phyloP scores from a whole-genome alignment of 257 asterid species.

The Galeopsis tetrahit region DNA sequence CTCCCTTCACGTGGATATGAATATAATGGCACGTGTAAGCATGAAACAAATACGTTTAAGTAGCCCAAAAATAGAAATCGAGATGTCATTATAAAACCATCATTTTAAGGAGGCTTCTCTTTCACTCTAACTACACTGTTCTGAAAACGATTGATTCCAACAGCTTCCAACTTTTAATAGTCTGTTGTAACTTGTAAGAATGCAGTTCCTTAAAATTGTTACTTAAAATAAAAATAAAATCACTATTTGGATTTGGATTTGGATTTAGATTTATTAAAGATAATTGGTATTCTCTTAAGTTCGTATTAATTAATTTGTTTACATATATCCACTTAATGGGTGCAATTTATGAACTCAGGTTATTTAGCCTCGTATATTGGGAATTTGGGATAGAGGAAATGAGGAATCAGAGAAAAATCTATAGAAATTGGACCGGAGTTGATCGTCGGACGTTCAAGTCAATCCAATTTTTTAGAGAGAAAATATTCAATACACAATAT shows the following conservation, averaged over 20 bases:
- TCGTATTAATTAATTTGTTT: not conserved
- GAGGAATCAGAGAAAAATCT: too few species aligned
- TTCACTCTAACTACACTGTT: conserved; percentile 32
- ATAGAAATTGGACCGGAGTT: too few species aligned
- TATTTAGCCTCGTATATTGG: not conserved
- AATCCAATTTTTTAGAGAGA: too few species aligned
- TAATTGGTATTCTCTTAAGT: not conserved
- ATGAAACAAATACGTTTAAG: conserved; percentile 29
- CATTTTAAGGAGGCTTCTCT: conserved; percentile 39
- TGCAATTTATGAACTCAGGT: not conserved
- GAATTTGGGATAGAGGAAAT: not conserved
- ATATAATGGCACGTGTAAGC: conserved; percentile 34
- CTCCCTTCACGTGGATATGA: conserved; percentile 25
- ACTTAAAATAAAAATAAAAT: too few species aligned
- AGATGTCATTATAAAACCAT: conserved; percentile 22
- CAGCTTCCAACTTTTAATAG: conserved; percentile 11
- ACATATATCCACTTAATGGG: not conserved
- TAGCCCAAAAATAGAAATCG: conserved; percentile 19
- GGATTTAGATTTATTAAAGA: not conserved
- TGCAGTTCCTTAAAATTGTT: not conserved
- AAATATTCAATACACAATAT: too few species aligned
- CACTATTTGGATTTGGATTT: not conserved
- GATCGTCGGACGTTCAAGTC: too few species aligned
- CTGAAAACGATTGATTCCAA: conserved; percentile 36
- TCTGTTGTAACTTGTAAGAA: not conserved